These are phyloP conservation scores for Orbilia oligospora DNA, from an alignment of 2,329 filamentous ascomycete species.

Conservation along the genomic window DNA sequence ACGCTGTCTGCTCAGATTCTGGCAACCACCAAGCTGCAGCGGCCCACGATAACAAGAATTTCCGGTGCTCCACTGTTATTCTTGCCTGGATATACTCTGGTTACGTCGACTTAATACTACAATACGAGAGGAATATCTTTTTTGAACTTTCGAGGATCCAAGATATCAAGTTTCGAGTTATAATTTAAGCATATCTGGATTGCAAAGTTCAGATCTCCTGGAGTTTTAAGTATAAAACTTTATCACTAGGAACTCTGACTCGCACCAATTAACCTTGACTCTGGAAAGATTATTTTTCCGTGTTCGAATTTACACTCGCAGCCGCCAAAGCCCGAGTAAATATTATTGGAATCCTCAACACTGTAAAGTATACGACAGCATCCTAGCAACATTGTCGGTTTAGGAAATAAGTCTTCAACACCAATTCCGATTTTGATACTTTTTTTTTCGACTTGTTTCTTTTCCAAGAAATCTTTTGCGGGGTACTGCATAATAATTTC, in stretches of 20 bases:
- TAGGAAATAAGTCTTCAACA: conserved; percentile 42
- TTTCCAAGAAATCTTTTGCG: conserved; percentile 27
- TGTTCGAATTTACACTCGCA: conserved; percentile 23
- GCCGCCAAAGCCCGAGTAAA: conserved; percentile 33
- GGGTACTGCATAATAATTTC: conserved; percentile 37
- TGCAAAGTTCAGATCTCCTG: conserved; percentile 30
- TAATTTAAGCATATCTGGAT: conserved; percentile 51
- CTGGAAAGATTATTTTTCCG: conserved; percentile 42
- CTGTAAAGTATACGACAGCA: conserved; percentile 33
- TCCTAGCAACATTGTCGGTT: conserved; percentile 38
- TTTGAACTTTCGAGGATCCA: conserved; percentile 17
- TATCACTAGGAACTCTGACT: conserved; percentile 11
- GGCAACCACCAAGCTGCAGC: conserved; percentile 41
- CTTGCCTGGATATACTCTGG: conserved; percentile 12
- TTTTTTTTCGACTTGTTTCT: conserved; percentile 26
- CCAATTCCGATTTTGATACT: conserved; percentile 13
- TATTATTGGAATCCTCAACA: conserved; percentile 17
- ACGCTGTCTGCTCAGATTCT: conserved; percentile 48
- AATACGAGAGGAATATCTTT: conserved; percentile 23
- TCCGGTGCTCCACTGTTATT: conserved; percentile 11
- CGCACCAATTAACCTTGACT: conserved; percentile 9
- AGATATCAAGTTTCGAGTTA: conserved; percentile 22
- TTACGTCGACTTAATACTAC: conserved; percentile 18
- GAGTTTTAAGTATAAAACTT: conserved; percentile 21
- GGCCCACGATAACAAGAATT: conserved; percentile 37